phyloP scores from a whole-genome alignment of 2,329 filamentous ascomycete genomes.

The Didymellaceae sp. region DNA sequence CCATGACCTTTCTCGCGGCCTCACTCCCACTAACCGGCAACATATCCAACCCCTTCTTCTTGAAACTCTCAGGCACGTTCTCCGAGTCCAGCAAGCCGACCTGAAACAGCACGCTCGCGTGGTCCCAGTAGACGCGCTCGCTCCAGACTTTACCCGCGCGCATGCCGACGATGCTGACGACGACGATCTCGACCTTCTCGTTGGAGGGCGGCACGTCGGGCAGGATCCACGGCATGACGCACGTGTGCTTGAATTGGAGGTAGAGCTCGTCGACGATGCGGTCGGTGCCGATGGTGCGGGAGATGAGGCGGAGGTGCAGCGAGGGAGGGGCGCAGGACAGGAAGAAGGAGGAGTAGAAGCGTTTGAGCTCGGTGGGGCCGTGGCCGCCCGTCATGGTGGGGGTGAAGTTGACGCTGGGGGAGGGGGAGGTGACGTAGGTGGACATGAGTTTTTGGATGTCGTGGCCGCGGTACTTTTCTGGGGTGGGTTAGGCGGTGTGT shows the following conservation, averaged over 20 bases:
- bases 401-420: conserved; percentile 52
- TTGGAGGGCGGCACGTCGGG: conserved; percentile 64
- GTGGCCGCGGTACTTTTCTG: conserved; percentile 48
- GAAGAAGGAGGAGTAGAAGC: conserved; percentile 66
- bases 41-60: conserved; percentile 54
- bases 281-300: conserved; percentile 64
- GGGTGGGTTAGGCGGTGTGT: conserved; percentile 9
- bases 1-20: conserved; percentile 55
- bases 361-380: conserved; percentile 50
- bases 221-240: conserved; percentile 64
- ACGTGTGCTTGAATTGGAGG: conserved; percentile 63
- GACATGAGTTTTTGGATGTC: conserved; percentile 48
- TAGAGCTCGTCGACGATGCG: conserved; percentile 68
- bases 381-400: conserved; percentile 56
- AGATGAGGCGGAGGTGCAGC: conserved; percentile 61
- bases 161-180: conserved; percentile 64
- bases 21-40: conserved; percentile 56
- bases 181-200: conserved; percentile 62
- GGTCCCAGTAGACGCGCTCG: conserved; percentile 69
- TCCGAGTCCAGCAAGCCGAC: conserved; percentile 62
- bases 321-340: conserved; percentile 55
- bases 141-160: conserved; percentile 61
- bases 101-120: conserved; percentile 66
- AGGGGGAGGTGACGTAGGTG: conserved; percentile 44
- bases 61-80: conserved; percentile 58